phyloP scores from a whole-genome alignment of 306 rosid species.

The Hippophae rhamnoides region DNA sequence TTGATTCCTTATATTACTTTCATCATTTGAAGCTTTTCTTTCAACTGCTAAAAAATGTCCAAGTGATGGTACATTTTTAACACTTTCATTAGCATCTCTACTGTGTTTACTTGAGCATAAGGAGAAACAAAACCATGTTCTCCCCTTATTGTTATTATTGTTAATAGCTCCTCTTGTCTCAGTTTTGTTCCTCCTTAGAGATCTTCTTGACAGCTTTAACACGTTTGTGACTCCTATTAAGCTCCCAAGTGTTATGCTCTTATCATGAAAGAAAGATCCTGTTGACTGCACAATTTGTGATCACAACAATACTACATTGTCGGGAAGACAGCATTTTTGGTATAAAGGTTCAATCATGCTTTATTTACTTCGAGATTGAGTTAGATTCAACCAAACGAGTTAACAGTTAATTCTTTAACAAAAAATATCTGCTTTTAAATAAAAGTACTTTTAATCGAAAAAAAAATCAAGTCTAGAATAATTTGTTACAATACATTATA shows the following conservation, averaged over 20 bases:
- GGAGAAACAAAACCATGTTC: slow-evolving; percentile 27
- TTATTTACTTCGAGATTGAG: no score
- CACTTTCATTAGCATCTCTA: slow-evolving; percentile 25
- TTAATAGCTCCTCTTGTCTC: slow-evolving; percentile 8
- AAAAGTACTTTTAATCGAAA: no score
- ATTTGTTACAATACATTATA: no score
- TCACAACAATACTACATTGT: no score
- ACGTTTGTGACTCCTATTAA: slow-evolving; percentile 59
- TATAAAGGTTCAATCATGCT: no score
- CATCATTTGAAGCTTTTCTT: slow-evolving; percentile 36
- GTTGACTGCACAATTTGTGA: slow-evolving; percentile 41
- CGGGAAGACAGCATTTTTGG: no score
- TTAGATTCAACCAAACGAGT: no score
- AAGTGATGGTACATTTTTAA: slow-evolving; percentile 25
- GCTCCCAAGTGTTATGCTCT: slow-evolving; percentile 68
- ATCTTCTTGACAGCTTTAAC: slow-evolving; percentile 52
- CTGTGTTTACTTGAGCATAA: slow-evolving; percentile 25
- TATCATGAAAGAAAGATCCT: slow-evolving; percentile 64
- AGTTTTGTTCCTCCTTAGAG: slow-evolving; percentile 40
- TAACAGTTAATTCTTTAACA: no score
- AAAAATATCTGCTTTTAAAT: no score
- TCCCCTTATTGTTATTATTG: slow-evolving; percentile 16
- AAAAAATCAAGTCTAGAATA: no score
- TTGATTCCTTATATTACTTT: slow-evolving; percentile 14
- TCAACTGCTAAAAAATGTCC: slow-evolving; percentile 49